Base-by-base conservation (phyloP, 345 rosid species). In the Nephelium lappaceum region DNA sequence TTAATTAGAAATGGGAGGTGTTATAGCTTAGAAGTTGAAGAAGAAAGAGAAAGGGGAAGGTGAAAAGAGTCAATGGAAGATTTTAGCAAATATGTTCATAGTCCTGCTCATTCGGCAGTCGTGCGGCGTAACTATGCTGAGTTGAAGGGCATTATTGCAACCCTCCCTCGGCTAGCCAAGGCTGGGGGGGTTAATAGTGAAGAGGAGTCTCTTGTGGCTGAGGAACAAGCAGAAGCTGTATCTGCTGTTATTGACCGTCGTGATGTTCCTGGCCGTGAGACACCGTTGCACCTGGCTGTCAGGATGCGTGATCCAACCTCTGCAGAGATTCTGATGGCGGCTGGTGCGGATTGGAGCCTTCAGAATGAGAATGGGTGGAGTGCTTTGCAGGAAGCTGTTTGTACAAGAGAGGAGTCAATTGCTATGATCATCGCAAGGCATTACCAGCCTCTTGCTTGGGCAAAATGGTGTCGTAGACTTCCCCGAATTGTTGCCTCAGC, bases 291-390 rank as follows among this genome's bases (percentile, higher is more conserved):
- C 79, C 94, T 96, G 23, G 98, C 99, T 8, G 98, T 96, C n/a
- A 91, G 92, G 71, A 81, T 93, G 74, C 80, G 95, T 38, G 99
- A 96, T 23, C 93, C 90, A 4, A 78, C 83, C 18, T 89, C 98
- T 6, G 97, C 97, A 0, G 98, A 96, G 87, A 91, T 96, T 81
- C 71, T 96, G 80, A 93, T 94, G 98, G 84, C 91, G 0, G 93
- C 98, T 41, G 98, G 98, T 73, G 99, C 97, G 1, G 99, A 97
- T 85, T 94, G 98, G 99, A 94, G 98, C 78, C 88, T 97, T 77
- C 99, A 94, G 84, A 97, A 97, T 82, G 99, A 97, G 85, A 89
- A 94, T 80, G 99, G 99, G 49, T 97, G 99, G 99, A 96, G 97
- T 78, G 99, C 98, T 16, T 87, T 96, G 69, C 98, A 96, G 81